phyloP scores from a whole-genome alignment of 257 asterid genomes.

The Penstemon davidsonii region DNA sequence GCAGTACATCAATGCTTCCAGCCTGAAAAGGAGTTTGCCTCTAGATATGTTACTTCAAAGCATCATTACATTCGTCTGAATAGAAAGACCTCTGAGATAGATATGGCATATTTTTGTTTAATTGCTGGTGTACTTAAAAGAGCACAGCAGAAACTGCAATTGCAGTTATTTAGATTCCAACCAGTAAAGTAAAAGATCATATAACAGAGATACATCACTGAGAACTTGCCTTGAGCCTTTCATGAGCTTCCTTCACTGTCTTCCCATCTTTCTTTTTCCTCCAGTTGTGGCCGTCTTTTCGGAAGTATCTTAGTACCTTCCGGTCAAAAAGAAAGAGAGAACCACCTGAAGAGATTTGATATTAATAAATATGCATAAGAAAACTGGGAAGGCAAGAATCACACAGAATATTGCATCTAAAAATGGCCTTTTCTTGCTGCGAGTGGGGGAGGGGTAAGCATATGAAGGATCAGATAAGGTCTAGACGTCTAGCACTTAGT shows the following conservation, averaged over 20 bases:
- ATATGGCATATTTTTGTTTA: constrained; percentile 13
- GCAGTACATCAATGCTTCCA: constrained; percentile 87
- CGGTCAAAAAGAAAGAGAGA: constrained; percentile 95
- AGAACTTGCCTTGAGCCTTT: constrained; percentile 77
- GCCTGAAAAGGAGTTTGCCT: constrained; percentile 49
- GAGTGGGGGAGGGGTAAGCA: neutral
- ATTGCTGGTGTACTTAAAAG: constrained; percentile 5
- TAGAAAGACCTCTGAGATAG: constrained; percentile 13
- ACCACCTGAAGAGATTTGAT: constrained; percentile 55
- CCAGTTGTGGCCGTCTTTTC: constrained; percentile 97
- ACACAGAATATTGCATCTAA: neutral
- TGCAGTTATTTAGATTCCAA: constrained; percentile 7
- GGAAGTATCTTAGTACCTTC: constrained; percentile 79
- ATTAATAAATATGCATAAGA: constrained; percentile 20
- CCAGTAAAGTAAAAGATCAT: constrained; percentile 22
- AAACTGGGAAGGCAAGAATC: constrained; percentile 19
- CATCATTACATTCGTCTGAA: constrained; percentile 28
- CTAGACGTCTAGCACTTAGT: neutral
- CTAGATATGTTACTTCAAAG: constrained; percentile 29
- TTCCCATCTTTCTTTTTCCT: constrained; percentile 93
- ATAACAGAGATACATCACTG: constrained; percentile 20
- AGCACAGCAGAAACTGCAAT: constrained; percentile 20
- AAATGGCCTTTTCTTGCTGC: neutral
- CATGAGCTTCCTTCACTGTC: constrained; percentile 96
- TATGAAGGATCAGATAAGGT: neutral